Base-by-base conservation (phyloP, 1,139 yeast genomes). In the Taiozyma sp. region DNA sequence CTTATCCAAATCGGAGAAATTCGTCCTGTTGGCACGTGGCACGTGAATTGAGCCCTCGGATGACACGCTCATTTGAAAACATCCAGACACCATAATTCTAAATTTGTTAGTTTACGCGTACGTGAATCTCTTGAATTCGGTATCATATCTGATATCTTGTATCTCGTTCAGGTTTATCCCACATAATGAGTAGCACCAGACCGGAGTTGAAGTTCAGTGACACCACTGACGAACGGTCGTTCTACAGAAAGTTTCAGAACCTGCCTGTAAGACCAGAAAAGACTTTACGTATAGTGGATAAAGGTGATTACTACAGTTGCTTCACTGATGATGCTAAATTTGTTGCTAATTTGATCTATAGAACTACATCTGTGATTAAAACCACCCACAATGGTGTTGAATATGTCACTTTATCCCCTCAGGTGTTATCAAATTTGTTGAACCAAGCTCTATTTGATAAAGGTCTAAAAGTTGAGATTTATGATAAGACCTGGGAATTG, bases 291-390 rank as follows among this genome's bases (percentile, higher is more conserved):
- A 71, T 88, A 34, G 84, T 87, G 46, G 96, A 89, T 60, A 80
- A 82, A 53, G 84, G 83, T 49, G 96, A 88, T 55, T 88, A 86
- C 65, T 90, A 83, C 66, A 81, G 88, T 0, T 85, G 81, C 1
- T 74, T 89, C 37, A 88, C 85, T 42, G 74, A 72, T 6, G 97
- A 91, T 65, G 97, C 98, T 4, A 76, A 77, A 46, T 75, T 81
- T 53, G 87, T 89, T 43, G 97, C 97, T 4, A 95, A 90, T 55
- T 73, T 77, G 50, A 82, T 93, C 34, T 93, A 88, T 69, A 86
- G 85, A 59, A 88, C 98, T 0, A 81, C 79, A 43, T 81, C 95
- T 21, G 95, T 89, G 6, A 67, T 93, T 50, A 91, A 91, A 50
- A 77, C 79, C 51, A 62, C 68, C 28, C 49, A 50, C 8, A 63